A percentile compares a stretch with the other conserved stretches of the same genome.
Conservation (phyloP, 768 basidiomycete species). For the Pluteus cervinus region DNA sequence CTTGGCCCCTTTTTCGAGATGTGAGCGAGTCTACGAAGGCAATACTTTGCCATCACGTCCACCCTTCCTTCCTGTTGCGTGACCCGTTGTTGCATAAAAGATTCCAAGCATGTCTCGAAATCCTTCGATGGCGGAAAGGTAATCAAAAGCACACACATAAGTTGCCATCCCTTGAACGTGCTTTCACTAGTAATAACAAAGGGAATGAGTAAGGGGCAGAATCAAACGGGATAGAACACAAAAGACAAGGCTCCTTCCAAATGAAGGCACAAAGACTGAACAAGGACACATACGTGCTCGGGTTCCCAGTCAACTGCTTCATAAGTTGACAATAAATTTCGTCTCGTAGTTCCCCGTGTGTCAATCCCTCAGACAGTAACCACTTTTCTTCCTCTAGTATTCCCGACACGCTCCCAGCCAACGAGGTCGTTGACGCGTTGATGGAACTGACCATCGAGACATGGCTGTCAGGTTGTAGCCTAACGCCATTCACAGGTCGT, state of each 20-base stretch:
- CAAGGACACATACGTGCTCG: slow-evolving; percentile 53
- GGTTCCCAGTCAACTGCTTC: slow-evolving; percentile 86
- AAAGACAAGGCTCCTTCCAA: not conserved
- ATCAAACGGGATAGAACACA: not conserved
- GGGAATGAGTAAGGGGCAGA: slow-evolving; percentile 4
- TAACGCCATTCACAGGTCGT: slow-evolving; percentile 44
- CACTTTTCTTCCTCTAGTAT: slow-evolving; percentile 83
- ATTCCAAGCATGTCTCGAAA: slow-evolving; percentile 77
- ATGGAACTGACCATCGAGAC: slow-evolving; percentile 37
- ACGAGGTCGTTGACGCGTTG: slow-evolving; percentile 41
- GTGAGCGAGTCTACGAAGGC: slow-evolving; percentile 66
- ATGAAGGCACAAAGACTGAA: too few relatives aligned
- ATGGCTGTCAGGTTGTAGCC: slow-evolving; percentile 36
- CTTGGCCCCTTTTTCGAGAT: slow-evolving; percentile 82
- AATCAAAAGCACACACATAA: slow-evolving; percentile 84
- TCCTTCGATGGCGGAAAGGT: slow-evolving; percentile 93
- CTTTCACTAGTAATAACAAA: slow-evolving; percentile 53
- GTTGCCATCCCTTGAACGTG: slow-evolving; percentile 87
- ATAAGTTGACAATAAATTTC: slow-evolving; percentile 91
- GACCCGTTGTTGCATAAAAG: slow-evolving; percentile 72
- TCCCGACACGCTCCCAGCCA: slow-evolving; percentile 27
- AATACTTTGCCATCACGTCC: slow-evolving; percentile 89
- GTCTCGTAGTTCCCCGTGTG: slow-evolving; percentile 81
- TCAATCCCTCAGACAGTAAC: slow-evolving; percentile 74
- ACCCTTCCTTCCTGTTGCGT: slow-evolving; percentile 67